phyloP scores from a whole-genome alignment of 371 early-diverging fungal genomes.

The Chytridiales sp. region DNA sequence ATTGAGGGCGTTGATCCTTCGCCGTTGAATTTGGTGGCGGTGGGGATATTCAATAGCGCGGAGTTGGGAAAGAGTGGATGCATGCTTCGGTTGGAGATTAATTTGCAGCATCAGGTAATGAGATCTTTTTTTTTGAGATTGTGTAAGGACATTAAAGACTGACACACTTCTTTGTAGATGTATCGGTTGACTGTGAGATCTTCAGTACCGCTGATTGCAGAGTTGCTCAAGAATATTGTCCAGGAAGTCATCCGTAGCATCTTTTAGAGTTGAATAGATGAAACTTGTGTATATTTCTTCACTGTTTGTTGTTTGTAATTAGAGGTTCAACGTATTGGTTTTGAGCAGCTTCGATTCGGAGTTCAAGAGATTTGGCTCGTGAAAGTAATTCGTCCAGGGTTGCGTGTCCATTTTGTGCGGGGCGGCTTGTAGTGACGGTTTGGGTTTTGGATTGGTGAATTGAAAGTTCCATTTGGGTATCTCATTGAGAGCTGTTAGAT shows the following conservation, averaged over 20 bases:
- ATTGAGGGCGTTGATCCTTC: conserved; percentile 85
- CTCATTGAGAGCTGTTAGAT: neutral
- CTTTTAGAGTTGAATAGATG: too few relatives aligned
- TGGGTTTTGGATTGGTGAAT: conserved; percentile 1
- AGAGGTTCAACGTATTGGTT: conserved; percentile 12
- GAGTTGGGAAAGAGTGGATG: conserved; percentile 87
- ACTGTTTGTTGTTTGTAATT: too few relatives aligned
- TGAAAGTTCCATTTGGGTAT: conserved; percentile 1
- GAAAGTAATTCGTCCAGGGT: conserved; percentile 2
- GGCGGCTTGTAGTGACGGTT: neutral
- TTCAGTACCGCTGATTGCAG: too few relatives aligned
- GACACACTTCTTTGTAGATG: conserved; percentile 60
- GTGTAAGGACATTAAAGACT: neutral
- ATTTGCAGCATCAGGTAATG: conserved; percentile 81
- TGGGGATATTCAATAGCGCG: conserved; percentile 76
- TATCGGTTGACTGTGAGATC: conserved; percentile 86
- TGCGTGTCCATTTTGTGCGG: neutral
- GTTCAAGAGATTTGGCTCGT: conserved; percentile 8
- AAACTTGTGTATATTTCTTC: too few relatives aligned
- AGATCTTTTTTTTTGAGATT: neutral
- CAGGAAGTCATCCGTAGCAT: too few relatives aligned
- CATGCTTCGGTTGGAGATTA: conserved; percentile 86
- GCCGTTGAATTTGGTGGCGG: conserved; percentile 83
- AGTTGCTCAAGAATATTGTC: too few relatives aligned
- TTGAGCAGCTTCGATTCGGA: conserved; percentile 4